A percentile compares a stretch with the other conserved stretches of the same genome.
Evolutionary conservation across 2,329 filamentous ascomycete species (phyloP).

Genomic region (Neonectria coccinea): DNA sequence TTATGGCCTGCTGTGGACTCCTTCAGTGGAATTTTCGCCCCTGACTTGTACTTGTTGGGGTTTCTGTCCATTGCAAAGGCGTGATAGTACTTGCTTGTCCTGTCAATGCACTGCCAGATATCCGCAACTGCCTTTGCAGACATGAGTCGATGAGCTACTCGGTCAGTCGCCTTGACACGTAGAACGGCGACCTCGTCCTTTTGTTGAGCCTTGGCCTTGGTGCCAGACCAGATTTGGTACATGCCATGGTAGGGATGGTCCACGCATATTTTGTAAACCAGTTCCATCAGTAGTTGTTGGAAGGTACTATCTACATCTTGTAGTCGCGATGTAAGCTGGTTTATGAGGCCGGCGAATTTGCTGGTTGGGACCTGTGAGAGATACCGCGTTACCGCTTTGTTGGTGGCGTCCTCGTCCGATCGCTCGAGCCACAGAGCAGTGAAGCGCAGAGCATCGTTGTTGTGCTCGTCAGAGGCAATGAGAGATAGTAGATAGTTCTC

Average conservation of each 20-base stretch:
- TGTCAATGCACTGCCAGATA: conserved; percentile 79
- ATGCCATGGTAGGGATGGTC: conserved; percentile 98
- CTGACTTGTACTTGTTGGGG: conserved; percentile 73
- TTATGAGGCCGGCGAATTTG: conserved; percentile 94
- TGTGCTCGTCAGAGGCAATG: conserved; percentile 85
- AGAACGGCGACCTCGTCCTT: conserved; percentile 81
- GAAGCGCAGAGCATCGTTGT: conserved; percentile 91
- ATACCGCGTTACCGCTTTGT: conserved; percentile 78
- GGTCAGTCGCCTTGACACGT: conserved; percentile 78
- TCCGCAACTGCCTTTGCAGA: conserved; percentile 61
- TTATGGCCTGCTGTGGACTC: conserved; percentile 72
- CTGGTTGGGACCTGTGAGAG: conserved; percentile 83
- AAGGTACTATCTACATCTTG: conserved; percentile 79
- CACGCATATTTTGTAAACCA: conserved; percentile 86
- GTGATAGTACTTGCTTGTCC: conserved; percentile 76
- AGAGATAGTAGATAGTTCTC: conserved; percentile 94
- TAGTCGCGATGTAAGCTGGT: conserved; percentile 93
- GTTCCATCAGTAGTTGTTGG: conserved; percentile 77
- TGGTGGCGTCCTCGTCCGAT: conserved; percentile 79
- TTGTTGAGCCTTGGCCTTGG: conserved; percentile 73
- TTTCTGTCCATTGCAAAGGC: conserved; percentile 74
- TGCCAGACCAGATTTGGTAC: conserved; percentile 93
- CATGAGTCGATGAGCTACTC: conserved; percentile 72
- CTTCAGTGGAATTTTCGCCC: conserved; percentile 72
- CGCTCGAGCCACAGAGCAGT: conserved; percentile 94